Evolutionary conservation across 805 yeast genomes (phyloP).

Genomic region (Saturnispora sanitii): DNA sequence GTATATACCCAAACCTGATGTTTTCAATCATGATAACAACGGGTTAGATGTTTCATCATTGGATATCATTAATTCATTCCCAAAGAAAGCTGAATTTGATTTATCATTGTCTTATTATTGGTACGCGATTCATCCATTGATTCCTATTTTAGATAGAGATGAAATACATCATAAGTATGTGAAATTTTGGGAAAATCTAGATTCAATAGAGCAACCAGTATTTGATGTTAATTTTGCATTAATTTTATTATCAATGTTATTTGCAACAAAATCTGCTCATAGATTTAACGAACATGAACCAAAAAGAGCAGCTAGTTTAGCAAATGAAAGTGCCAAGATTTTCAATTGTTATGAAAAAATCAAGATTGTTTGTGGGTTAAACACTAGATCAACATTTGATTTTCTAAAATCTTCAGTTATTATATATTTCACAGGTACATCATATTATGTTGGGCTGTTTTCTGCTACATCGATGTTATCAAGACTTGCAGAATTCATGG

Average conservation of each 20-base stretch:
- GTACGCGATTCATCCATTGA: conserved; percentile 12
- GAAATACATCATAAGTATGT: conserved; percentile 1
- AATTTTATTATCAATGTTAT: conserved; percentile 11
- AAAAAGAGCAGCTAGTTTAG: neutral
- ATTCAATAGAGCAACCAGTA: conserved; percentile 1
- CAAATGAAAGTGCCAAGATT: conserved; percentile 2
- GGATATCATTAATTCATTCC: conserved; percentile 8
- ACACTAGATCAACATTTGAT: conserved; percentile 9
- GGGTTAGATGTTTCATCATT: neutral
- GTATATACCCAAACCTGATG: neutral
- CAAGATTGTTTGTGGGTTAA: conserved; percentile 8
- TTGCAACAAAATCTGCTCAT: conserved; percentile 9
- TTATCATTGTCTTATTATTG: conserved; percentile 9
- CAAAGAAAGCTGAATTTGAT: conserved; percentile 10
- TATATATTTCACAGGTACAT: conserved; percentile 9
- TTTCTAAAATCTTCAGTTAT: conserved; percentile 12
- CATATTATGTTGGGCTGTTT: conserved; percentile 11
- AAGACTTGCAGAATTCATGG: conserved; percentile 14
- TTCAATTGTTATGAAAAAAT: conserved; percentile 11
- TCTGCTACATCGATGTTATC: conserved; percentile 12
- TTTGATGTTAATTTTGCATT: conserved; percentile 12
- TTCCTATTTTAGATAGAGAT: conserved; percentile 11
- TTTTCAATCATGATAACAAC: conserved; percentile 4
- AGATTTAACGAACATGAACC: conserved; percentile 8
- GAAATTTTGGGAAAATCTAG: conserved; percentile 10